Evolutionary conservation across 495 filamentous ascomycete species (phyloP).

Genomic region (Neurospora terricola): DNA sequence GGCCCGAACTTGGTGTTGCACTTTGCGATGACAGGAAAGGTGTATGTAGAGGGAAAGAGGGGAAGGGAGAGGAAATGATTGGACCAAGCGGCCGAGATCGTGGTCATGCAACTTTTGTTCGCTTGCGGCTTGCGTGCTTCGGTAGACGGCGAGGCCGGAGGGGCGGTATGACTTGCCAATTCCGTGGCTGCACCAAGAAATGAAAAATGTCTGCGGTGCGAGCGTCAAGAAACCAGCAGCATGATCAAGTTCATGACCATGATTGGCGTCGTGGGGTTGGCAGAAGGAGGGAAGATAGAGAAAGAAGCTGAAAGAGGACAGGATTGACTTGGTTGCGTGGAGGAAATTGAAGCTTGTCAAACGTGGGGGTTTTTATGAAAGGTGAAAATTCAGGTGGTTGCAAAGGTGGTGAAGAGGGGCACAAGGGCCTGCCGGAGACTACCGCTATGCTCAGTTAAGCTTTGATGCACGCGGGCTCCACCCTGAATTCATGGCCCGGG

Average conservation of each 20-base stretch:
- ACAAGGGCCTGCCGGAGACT: not conserved
- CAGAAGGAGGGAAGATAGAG: conserved; percentile 1
- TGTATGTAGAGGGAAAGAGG: not conserved
- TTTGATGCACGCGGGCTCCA: not conserved
- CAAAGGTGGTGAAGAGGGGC: not conserved
- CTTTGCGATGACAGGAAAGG: not conserved
- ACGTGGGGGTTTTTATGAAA: conserved; percentile 11
- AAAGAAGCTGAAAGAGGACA: conserved; percentile 2
- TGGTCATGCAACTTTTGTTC: not conserved
- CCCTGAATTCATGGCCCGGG: not conserved
- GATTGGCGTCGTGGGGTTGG: not conserved
- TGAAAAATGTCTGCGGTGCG: not conserved
- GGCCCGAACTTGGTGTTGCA: not conserved
- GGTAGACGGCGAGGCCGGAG: conserved; percentile 15
- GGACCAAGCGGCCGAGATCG: not conserved
- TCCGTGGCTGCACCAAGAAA: conserved; percentile 1
- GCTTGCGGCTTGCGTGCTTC: not conserved
- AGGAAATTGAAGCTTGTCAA: conserved; percentile 16
- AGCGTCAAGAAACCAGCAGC: not conserved
- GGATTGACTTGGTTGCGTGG: conserved; percentile 7
- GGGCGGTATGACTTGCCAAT: conserved; percentile 5
- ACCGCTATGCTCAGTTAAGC: not conserved
- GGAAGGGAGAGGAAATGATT: not conserved
- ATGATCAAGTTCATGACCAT: not conserved
- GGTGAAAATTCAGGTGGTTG: not conserved